Evolutionary conservation across 2,329 filamentous ascomycete species (phyloP).

Genomic region (Penicillium digitatum): DNA sequence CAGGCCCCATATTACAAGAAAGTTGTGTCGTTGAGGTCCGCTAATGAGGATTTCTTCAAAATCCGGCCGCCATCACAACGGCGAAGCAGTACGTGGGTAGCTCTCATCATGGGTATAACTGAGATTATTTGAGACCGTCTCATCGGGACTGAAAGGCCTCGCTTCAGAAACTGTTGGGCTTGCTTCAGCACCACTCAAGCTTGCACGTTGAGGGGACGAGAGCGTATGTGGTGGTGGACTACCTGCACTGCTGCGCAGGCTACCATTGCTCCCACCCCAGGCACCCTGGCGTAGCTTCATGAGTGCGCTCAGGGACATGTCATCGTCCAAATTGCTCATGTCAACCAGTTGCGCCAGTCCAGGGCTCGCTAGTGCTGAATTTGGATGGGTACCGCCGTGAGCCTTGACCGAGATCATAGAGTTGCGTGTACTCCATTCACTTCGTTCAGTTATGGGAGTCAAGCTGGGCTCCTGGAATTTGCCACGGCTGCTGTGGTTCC

Average conservation of each 20-base stretch:
- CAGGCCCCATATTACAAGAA: constrained; percentile 12
- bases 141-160: constrained; percentile 11
- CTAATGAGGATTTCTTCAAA: constrained; percentile 11
- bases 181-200: constrained; percentile 34
- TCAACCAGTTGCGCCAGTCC: constrained; percentile 72
- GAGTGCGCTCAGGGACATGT: constrained; percentile 70
- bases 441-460: constrained; percentile 92
- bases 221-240: constrained; percentile 42
- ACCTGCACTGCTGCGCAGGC: constrained; percentile 54
- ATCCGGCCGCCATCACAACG: constrained; percentile 8
- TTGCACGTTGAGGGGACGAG: constrained; percentile 33
- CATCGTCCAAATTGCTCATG: constrained; percentile 57
- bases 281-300: constrained; percentile 69
- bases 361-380: constrained; percentile 59
- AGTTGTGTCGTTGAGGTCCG: constrained; percentile 11
- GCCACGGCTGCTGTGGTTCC: constrained; percentile 68
- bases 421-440: constrained; percentile 93
- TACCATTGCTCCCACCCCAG: constrained; percentile 77
- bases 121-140: constrained; percentile 5
- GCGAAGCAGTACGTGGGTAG: constrained; percentile 9
- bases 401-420: constrained; percentile 72
- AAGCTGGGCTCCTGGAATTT: constrained; percentile 82
- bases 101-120: constrained; percentile 13
- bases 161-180: constrained; percentile 25
- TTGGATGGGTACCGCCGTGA: constrained; percentile 48